Percentiles rank a stretch among this genome's conserved stretches.
Evolutionary conservation across 2,329 filamentous ascomycete species (phyloP).

Genomic region (Fusarium chaquense): DNA sequence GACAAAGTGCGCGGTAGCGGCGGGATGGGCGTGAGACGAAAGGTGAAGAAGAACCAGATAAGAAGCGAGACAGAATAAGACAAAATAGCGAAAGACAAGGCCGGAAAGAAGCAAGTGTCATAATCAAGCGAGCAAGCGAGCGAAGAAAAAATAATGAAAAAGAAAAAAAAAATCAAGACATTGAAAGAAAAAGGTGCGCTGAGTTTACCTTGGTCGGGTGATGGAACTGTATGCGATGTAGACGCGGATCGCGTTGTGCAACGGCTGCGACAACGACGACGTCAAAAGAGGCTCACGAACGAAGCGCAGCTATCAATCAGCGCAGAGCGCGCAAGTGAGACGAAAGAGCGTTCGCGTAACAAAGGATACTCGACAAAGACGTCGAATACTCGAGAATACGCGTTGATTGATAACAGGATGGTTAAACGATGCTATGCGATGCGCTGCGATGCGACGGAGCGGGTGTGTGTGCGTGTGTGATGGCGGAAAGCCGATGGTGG

Average conservation of each 20-base stretch:
- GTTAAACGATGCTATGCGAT: conserved; percentile 34
- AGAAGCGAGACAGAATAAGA: conserved; percentile 22
- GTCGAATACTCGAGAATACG: conserved; percentile 29
- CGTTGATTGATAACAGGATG: conserved; percentile 34
- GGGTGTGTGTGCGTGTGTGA: conserved; percentile 44
- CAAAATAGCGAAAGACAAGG: conserved; percentile 23
- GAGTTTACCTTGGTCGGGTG: conserved; percentile 47
- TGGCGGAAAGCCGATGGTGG: conserved; percentile 47
- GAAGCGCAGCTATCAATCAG: conserved; percentile 6
- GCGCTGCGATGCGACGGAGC: conserved; percentile 37
- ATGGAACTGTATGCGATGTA: conserved; percentile 38
- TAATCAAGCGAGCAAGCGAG: background rate
- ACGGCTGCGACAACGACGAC: conserved; percentile 41
- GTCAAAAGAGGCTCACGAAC: conserved; percentile 30
- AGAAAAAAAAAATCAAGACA: conserved; percentile 13
- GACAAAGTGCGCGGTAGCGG: conserved; percentile 32
- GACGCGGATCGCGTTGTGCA: conserved; percentile 48
- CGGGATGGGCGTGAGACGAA: conserved; percentile 27
- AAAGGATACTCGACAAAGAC: conserved; percentile 15
- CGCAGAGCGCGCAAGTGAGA: conserved; percentile 25
- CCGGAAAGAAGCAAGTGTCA: conserved; percentile 4
- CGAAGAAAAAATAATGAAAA: conserved; percentile 22
- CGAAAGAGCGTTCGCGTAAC: conserved; percentile 42
- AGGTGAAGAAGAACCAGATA: conserved; percentile 14
- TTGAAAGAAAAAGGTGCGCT: conserved; percentile 12